phyloP scores from a whole-genome alignment of 768 basidiomycete species.

The Tylopilus balloui region DNA sequence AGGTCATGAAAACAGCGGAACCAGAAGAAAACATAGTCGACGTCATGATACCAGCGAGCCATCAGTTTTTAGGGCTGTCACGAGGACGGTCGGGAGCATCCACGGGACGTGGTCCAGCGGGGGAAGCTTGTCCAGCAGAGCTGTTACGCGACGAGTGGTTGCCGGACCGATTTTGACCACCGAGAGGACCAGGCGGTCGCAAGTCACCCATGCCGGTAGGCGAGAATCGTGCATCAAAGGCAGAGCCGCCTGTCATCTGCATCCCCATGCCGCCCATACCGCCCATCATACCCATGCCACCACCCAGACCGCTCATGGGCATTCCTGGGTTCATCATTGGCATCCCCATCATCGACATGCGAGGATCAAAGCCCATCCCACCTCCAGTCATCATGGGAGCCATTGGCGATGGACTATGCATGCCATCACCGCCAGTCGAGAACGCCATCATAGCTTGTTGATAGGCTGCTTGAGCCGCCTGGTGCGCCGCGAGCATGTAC shows the following conservation, averaged over 20 bases:
- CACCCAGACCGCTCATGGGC: conserved; percentile 31
- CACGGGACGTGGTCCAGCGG: conserved; percentile 35
- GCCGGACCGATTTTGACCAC: conserved; percentile 26
- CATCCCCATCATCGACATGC: conserved; percentile 82
- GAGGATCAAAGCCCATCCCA: conserved; percentile 60
- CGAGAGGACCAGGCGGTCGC: conserved; percentile 26
- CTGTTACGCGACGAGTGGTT: conserved; percentile 43
- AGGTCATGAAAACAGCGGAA: conserved; percentile 6
- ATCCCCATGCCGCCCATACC: conserved; percentile 41
- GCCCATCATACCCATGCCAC: conserved; percentile 38
- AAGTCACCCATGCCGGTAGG: conserved; percentile 31
- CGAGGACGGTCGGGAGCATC: conserved; percentile 26
- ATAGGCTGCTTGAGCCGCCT: conserved; percentile 77
- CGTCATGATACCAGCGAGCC: neutral
- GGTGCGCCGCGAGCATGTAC: conserved; percentile 83
- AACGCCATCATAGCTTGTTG: conserved; percentile 87
- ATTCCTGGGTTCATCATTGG: conserved; percentile 54
- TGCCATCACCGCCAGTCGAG: conserved; percentile 66
- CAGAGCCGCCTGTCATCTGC: conserved; percentile 63
- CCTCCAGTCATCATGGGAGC: conserved; percentile 57
- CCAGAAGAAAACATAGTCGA: conserved; percentile 9
- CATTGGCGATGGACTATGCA: conserved; percentile 34
- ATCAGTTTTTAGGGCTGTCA: conserved; percentile 26
- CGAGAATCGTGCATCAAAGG: conserved; percentile 56
- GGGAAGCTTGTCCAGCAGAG: conserved; percentile 54